These are phyloP conservation scores for Vitis riparia DNA, from an alignment of 164 flowering plant genomes.

Conservation along the genomic window DNA sequence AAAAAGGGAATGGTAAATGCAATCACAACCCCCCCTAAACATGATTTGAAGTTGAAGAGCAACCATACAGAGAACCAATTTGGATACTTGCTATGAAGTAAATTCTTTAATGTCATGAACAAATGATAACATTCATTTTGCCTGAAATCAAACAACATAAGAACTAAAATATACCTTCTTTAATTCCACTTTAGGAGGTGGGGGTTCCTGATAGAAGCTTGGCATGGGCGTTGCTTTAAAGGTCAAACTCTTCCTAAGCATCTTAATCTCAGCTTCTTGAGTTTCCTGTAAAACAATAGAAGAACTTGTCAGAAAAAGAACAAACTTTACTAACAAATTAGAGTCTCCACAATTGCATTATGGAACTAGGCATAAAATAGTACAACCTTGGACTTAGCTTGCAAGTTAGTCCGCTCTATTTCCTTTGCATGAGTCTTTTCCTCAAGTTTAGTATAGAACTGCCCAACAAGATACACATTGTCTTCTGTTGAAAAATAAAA, in stretches of 20 bases:
- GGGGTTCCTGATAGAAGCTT: slow-evolving; percentile 89
- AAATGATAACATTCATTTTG: too few species aligned
- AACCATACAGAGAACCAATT: background rate
- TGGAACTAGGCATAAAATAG: background rate
- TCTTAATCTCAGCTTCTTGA: slow-evolving; percentile 87
- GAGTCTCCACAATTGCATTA: background rate
- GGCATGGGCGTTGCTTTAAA: slow-evolving; percentile 98
- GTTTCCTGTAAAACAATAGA: slow-evolving; percentile 49
- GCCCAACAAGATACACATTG: slow-evolving; percentile 15
- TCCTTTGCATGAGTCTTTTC: slow-evolving; percentile 87
- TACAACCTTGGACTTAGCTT: slow-evolving; percentile 85
- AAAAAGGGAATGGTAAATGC: background rate
- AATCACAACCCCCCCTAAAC: background rate
- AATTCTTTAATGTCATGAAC: too few species aligned
- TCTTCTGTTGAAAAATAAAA: background rate
- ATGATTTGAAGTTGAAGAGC: background rate
- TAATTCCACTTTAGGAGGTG: slow-evolving; percentile 75
- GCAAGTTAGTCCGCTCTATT: slow-evolving; percentile 64
- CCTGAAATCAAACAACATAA: background rate
- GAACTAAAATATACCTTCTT: slow-evolving; percentile 64
- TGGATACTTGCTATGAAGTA: background rate
- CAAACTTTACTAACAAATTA: background rate
- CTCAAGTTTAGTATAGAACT: slow-evolving; percentile 92
- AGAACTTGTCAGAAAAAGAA: background rate
- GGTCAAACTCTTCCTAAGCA: slow-evolving; percentile 73